These are phyloP conservation scores for Kingdonia uniflora DNA, from an alignment of 164 flowering plant species.

Conservation along the genomic window DNA sequence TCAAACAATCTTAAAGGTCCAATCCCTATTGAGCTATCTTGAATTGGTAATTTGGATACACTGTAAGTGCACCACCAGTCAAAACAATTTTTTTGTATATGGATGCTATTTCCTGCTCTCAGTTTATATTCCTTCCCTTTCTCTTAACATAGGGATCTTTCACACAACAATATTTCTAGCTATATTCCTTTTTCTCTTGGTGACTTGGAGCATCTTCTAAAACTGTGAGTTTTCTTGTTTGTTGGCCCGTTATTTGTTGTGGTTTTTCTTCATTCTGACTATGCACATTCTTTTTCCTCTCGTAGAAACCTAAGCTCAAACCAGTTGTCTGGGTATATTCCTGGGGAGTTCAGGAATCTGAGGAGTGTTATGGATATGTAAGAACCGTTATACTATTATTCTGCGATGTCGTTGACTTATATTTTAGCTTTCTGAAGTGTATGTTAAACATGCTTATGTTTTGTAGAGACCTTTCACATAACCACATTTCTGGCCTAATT, in stretches of 20 bases:
- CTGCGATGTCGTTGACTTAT: too few species aligned
- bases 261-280: constrained; percentile 2
- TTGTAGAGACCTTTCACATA: constrained; percentile 70
- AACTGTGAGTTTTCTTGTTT: constrained; percentile 48
- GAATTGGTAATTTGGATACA: constrained; percentile 83
- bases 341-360: constrained; percentile 83
- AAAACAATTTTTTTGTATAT: background rate
- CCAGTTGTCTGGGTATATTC: constrained; percentile 50
- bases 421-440: too few species aligned
- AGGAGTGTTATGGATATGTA: constrained; percentile 92
- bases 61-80: constrained; percentile 39
- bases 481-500: constrained; percentile 58
- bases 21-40: constrained; percentile 84
- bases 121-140: constrained; percentile 1
- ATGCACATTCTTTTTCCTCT: background rate
- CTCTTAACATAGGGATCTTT: constrained; percentile 50
- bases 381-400: constrained; percentile 5
- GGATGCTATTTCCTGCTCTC: background rate
- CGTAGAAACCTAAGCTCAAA: constrained; percentile 75
- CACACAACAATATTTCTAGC: constrained; percentile 65
- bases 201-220: constrained; percentile 89
- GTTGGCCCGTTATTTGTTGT: background rate
- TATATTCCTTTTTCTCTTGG: constrained; percentile 77
- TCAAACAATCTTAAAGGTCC: constrained; percentile 51
- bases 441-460: constrained; percentile 2